Evolutionary conservation across 1,284 basidiomycete genomes (phyloP).

Genomic region (Trichosporon faecale): DNA sequence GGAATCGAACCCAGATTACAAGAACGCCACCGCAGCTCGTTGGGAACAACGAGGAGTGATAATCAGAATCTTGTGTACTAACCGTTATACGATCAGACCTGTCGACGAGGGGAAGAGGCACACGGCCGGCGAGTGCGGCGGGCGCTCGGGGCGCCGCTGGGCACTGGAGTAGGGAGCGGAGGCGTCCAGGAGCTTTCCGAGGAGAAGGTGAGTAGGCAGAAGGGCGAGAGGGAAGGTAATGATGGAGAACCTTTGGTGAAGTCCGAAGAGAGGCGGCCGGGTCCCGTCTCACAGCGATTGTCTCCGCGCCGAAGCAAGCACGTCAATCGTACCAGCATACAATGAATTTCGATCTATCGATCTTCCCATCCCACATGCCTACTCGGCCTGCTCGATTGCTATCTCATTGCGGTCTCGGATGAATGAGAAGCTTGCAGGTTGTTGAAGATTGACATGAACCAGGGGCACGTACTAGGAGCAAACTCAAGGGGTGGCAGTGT

Average conservation of each 20-base stretch:
- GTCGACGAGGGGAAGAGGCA: not conserved
- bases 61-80: constrained; percentile 3
- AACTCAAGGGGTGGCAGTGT: not conserved
- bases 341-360: no score
- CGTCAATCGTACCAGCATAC: no score
- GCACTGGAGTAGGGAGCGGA: not conserved
- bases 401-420: not conserved
- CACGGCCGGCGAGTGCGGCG: not conserved
- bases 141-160: not conserved
- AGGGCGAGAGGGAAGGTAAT: not conserved
- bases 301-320: no score
- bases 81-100: constrained; percentile 4
- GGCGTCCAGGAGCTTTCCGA: not conserved
- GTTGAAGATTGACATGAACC: not conserved
- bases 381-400: not conserved
- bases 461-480: not conserved
- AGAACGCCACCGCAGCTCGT: not conserved
- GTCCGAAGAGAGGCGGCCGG: no score
- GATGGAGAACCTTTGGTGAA: no score
- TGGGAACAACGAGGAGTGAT: not conserved
- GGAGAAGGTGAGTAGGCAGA: no score
- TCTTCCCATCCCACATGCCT: not conserved
- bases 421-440: not conserved
- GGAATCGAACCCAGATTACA: constrained; percentile 5
- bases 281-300: no score